Conservation (phyloP, 2,329 filamentous ascomycete genomes). For the Thermothelomyces thermophilus region DNA sequence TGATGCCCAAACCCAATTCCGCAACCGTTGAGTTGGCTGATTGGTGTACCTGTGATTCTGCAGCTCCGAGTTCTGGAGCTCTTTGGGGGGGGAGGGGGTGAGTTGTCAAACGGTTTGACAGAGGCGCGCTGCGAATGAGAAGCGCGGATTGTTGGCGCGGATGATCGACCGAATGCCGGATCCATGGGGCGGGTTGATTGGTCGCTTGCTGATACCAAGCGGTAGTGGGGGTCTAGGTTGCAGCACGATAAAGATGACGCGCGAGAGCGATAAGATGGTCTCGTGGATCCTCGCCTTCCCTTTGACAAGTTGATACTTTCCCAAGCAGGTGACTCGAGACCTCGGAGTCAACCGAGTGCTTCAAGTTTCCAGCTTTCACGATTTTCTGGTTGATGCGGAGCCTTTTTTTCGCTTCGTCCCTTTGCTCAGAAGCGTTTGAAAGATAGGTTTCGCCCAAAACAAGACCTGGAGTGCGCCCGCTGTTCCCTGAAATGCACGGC, state of each 20-base stretch:
- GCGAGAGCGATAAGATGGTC: slow-evolving; percentile 1
- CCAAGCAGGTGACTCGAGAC: slow-evolving; percentile 10
- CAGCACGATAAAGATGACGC: slow-evolving; percentile 5
- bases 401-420: neutral
- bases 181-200: slow-evolving; percentile 5
- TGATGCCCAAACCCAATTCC: slow-evolving; percentile 13
- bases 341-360: slow-evolving; percentile 4
- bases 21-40: slow-evolving; percentile 9
- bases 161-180: slow-evolving; percentile 8
- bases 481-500: slow-evolving; percentile 6
- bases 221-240: neutral
- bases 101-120: slow-evolving; percentile 11
- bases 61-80: slow-evolving; percentile 5
- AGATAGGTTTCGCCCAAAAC: no score
- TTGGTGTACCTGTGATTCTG: slow-evolving; percentile 17
- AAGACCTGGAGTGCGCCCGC: no score
- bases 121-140: slow-evolving; percentile 17
- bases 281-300: neutral
- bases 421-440: no score
- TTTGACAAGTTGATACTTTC: neutral
- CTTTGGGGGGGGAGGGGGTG: slow-evolving; percentile 9
- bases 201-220: neutral
- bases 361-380: neutral
- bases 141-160: neutral
- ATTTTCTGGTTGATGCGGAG: neutral